Base-by-base conservation (phyloP, 192 early-diverging fungal species). In the Backusella tarrabulga region DNA sequence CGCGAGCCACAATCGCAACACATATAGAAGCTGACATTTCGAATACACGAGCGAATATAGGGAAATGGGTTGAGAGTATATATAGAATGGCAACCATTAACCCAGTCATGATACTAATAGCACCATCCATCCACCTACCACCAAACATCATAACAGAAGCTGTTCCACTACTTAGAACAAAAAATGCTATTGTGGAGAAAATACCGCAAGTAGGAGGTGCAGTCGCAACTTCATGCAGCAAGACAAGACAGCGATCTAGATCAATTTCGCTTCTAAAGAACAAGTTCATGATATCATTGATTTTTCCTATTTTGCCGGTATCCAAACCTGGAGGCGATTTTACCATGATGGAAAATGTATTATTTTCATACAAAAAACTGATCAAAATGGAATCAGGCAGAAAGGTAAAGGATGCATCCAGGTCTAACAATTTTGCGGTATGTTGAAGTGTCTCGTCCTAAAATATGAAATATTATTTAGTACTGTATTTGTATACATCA, bases 341-440 rank as follows among this genome's bases (percentile, higher is more conserved):
- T 26, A 93, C 84, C 32, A 93, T 85, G 34, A 91, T 86, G 4
- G 93, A 92, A 72, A 93, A 46, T 29, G 90, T 89, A 9, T 90
- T 89, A 40, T 87, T 88, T 15, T 88, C 82, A 83, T 92, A 84
- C 72, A 88, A 86, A 80, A 94, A 94, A 2, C 88, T 88, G 52
- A 94, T 89, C 68, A 92, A 85, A 75, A 94, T 88, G 36, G 92
- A 83, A 11, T 90, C 90, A 4, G 93, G 93, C 35, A 94, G 78
- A 42, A 86, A 89, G 21, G 89, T 87, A 76, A 93, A 91, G 5
- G 87, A 86, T 1, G 90, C 91, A 23, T 92, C 85, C 32, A 93
- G 79, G 29, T 88, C 87, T 76, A 93, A 77, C 67, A 68, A 72
- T 69, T 77, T 80, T 11, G 87, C 35, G 8, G 85, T 84, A n/a